phyloP scores from a whole-genome alignment of 306 rosid genomes.

The Vicia villosa region DNA sequence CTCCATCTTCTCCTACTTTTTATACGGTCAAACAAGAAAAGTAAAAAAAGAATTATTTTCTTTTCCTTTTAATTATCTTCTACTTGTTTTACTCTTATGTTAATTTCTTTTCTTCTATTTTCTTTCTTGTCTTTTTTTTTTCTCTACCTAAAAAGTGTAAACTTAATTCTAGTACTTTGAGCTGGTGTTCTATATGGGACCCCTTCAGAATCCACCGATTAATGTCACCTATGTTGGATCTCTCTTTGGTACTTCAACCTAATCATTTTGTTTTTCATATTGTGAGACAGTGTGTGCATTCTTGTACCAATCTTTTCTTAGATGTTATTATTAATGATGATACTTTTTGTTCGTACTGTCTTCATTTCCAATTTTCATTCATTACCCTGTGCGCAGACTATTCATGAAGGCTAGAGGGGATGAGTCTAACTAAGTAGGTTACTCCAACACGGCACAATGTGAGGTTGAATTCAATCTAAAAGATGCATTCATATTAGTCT shows the following conservation, averaged over 20 bases:
- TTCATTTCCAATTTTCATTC: background rate
- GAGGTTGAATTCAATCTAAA: too few species aligned
- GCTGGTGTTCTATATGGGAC: background rate
- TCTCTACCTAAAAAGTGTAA: background rate
- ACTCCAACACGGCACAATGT: too few species aligned
- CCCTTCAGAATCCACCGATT: background rate
- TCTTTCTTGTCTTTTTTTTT: background rate
- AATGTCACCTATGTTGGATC: slow-evolving; percentile 6
- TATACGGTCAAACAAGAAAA: background rate
- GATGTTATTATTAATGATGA: background rate
- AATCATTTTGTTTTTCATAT: slow-evolving; percentile 1
- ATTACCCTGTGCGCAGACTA: background rate
- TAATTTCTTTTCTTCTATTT: background rate
- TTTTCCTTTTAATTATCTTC: background rate
- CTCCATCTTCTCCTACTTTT: background rate
- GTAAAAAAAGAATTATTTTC: background rate
- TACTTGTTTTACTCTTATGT: background rate
- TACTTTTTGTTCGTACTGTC: background rate
- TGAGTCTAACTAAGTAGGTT: background rate
- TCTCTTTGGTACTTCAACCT: background rate
- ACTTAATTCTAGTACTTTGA: background rate
- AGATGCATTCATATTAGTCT: too few species aligned
- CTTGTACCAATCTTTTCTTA: slow-evolving; percentile 2
- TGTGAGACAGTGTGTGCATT: background rate
- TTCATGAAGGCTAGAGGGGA: background rate